These are phyloP conservation scores for Pleurotus tuoliensis DNA, from an alignment of 768 basidiomycete species.

Conservation along the genomic window DNA sequence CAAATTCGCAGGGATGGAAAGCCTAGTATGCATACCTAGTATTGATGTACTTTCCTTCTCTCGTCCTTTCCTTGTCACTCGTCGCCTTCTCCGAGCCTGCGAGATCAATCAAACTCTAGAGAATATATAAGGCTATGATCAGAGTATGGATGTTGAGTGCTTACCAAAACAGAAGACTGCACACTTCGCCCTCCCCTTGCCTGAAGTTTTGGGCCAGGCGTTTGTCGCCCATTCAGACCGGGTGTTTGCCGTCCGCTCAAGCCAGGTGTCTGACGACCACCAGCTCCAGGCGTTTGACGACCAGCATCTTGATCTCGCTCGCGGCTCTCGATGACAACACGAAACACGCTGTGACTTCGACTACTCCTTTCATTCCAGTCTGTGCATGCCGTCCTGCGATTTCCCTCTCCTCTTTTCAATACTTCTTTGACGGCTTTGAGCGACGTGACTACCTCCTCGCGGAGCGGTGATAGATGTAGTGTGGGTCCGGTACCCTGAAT, in stretches of 20 bases:
- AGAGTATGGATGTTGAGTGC: constrained; percentile 15
- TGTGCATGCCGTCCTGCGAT: constrained; percentile 89
- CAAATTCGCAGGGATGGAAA: no score
- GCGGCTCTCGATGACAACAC: constrained; percentile 87
- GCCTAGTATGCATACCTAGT: constrained; percentile 48
- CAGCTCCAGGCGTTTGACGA: constrained; percentile 20
- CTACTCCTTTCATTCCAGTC: constrained; percentile 98
- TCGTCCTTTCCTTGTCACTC: constrained; percentile 90
- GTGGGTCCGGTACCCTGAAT: constrained; percentile 67
- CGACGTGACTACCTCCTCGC: constrained; percentile 93
- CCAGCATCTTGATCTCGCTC: constrained; percentile 56
- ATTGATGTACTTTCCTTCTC: constrained; percentile 97
- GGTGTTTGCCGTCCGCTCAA: constrained; percentile 26
- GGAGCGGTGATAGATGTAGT: constrained; percentile 66
- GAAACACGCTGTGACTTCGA: constrained; percentile 90
- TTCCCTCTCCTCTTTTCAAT: constrained; percentile 79
- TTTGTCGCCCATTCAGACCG: constrained; percentile 30
- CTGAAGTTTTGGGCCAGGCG: constrained; percentile 67
- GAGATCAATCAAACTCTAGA: constrained; percentile 86
- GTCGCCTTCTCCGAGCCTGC: constrained; percentile 97
- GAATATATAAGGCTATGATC: neutral
- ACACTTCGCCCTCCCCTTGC: constrained; percentile 78
- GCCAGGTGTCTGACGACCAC: constrained; percentile 24
- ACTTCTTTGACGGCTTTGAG: constrained; percentile 84
- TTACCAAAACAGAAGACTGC: constrained; percentile 69